Conservation (phyloP, 306 rosid genomes). For the Prunus persica region DNA sequence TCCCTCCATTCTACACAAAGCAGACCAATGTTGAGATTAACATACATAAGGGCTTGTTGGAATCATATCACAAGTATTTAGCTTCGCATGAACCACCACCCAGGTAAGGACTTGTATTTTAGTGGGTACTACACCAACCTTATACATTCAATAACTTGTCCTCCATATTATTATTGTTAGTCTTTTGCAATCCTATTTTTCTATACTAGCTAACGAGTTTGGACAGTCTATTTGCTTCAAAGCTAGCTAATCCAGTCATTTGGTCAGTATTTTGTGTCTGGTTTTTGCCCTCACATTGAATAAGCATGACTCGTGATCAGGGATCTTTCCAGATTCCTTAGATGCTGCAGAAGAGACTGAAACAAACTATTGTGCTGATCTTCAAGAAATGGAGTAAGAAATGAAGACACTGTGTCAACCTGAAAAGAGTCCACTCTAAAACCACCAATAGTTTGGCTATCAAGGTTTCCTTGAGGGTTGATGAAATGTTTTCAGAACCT, state of each 20-base stretch:
- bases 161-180: neutral
- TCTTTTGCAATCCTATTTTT: neutral
- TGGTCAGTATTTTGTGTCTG: neutral
- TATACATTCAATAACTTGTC: neutral
- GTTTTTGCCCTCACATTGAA: neutral
- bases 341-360: neutral
- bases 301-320: neutral
- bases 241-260: neutral
- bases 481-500: neutral
- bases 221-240: neutral
- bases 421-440: neutral
- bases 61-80: neutral
- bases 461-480: neutral
- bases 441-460: neutral
- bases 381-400: neutral
- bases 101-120: neutral
- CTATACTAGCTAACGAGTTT: neutral
- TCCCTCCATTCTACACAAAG: neutral
- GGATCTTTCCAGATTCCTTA: neutral
- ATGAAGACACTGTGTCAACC: neutral
- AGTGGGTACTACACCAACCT: neutral
- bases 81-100: neutral
- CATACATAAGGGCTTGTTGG: neutral
- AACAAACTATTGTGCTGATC: neutral
- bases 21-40: too few relatives aligned